Evolutionary conservation across 139 green algal species (phyloP), one percentile per base, ranked within the genome.

Genomic region (Micractinium conductrix): DNA sequence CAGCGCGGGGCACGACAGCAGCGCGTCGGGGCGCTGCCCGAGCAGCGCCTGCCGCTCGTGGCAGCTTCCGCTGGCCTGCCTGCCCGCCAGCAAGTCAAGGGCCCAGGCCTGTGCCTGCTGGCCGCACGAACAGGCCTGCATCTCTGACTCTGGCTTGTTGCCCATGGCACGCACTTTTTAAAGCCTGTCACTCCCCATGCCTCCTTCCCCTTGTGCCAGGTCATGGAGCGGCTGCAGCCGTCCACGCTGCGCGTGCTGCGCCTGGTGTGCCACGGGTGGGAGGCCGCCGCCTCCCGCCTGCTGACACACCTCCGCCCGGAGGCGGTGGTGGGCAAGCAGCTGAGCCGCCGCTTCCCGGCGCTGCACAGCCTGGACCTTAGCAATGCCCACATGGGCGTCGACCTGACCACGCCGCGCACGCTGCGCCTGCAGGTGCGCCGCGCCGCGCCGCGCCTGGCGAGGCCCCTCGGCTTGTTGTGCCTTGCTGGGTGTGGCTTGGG

Each of bases 371-470:
- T 84, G 43, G 78, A 84, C 78, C 78, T 84, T 1, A 76, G 30
- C 33, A 62, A 62, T 9, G 45, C 43, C 21, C 2, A 4, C 7
- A 65, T 63, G 62, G 78, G 62, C 21, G 78, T 84, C 19, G 78
- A 75, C 42, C 75, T 84, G 30, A 45, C 78, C 0, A 48, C 78
- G 78, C 78, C 78, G 19, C 43, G 63, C 30, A n/a, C 42, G 78
- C 78, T 84, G 78, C 78, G 78, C 19, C 78, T 84, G 78, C 78
- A 84, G 78, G 78, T 84, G 43, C 4, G 58, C n/a, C n/a, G n/a
- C n/a, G n/a, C n/a, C n/a, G n/a, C n/a, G n/a, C n/a, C n/a, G n/a
- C n/a, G n/a, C n/a, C n/a, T n/a, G n/a, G n/a, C n/a, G n/a, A n/a
- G n/a, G n/a, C n/a, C n/a, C n/a, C n/a, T n/a, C n/a, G n/a, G n/a